Evolutionary conservation across 768 basidiomycete species (phyloP).

Genomic region (Pleurotus eryngii): DNA sequence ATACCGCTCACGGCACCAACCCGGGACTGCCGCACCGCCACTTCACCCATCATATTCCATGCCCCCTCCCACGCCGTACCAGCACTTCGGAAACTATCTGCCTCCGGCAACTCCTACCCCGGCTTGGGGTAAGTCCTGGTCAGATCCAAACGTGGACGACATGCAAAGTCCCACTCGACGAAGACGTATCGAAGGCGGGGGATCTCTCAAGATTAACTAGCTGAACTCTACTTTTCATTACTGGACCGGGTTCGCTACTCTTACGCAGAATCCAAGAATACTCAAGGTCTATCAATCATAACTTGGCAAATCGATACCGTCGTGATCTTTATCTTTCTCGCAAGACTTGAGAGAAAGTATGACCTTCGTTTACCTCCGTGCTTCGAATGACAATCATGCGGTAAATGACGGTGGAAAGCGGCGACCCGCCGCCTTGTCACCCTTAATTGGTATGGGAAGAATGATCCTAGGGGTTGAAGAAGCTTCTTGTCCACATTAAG

Average conservation of each 20-base stretch:
- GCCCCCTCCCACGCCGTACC: slow-evolving; percentile 38
- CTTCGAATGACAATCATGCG: too few relatives aligned
- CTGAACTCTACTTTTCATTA: slow-evolving; percentile 14
- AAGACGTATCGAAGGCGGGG: slow-evolving; percentile 56
- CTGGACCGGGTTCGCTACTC: too few relatives aligned
- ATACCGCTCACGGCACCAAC: slow-evolving; percentile 66
- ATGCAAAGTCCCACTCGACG: slow-evolving; percentile 44
- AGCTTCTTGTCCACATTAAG: neutral
- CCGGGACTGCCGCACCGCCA: slow-evolving; percentile 30
- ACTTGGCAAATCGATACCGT: too few relatives aligned
- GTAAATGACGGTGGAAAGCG: too few relatives aligned
- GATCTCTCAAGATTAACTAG: slow-evolving; percentile 52
- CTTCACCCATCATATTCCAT: slow-evolving; percentile 38
- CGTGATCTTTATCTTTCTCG: too few relatives aligned
- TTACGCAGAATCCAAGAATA: too few relatives aligned
- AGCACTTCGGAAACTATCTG: slow-evolving; percentile 45
- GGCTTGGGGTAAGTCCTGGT: slow-evolving; percentile 42
- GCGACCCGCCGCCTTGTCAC: too few relatives aligned
- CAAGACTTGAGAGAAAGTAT: too few relatives aligned
- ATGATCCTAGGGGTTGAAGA: neutral
- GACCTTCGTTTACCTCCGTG: too few relatives aligned
- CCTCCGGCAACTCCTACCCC: slow-evolving; percentile 44
- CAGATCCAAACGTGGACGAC: slow-evolving; percentile 33
- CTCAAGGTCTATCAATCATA: too few relatives aligned
- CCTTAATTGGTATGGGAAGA: neutral